Percentiles rank a stretch among this genome's conserved stretches.
These are phyloP conservation scores for Bryoerythrophyllum caledonicum DNA, from an alignment of 225 moss, liverwort and hornwort genomes.

Conservation along the genomic window DNA sequence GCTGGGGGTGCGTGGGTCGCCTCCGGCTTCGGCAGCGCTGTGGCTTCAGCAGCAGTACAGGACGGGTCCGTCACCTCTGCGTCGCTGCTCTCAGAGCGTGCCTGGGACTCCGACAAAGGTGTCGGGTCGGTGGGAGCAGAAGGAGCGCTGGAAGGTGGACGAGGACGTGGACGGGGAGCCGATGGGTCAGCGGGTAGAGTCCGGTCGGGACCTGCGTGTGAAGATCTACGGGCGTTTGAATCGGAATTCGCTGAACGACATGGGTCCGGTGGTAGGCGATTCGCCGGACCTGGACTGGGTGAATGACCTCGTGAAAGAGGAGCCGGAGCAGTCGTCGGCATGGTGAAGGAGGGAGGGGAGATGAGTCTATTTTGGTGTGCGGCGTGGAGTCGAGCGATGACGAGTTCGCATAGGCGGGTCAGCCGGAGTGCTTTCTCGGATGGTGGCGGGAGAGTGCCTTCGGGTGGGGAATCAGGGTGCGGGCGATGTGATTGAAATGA, in stretches of 20 bases:
- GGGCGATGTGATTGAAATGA: conserved; percentile 13
- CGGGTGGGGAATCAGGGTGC: conserved; percentile 4
- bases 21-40: conserved; percentile 53
- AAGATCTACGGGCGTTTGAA: conserved; percentile 92
- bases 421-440: conserved; percentile 21
- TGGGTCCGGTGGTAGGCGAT: conserved; percentile 44
- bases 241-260: conserved; percentile 66
- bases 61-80: conserved; percentile 87
- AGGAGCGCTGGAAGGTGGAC: conserved; percentile 75
- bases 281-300: conserved; percentile 92
- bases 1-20: conserved; percentile 54
- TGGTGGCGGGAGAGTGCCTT: not conserved
- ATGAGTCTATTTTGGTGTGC: not conserved
- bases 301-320: conserved; percentile 86
- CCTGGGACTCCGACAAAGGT: conserved; percentile 88
- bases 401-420: not conserved
- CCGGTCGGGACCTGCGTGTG: conserved; percentile 84
- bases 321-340: conserved; percentile 50
- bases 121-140: conserved; percentile 69
- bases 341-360: conserved; percentile 36
- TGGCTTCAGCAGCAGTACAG: conserved; percentile 74
- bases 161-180: conserved; percentile 78
- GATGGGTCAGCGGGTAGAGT: conserved; percentile 85
- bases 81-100: conserved; percentile 93
- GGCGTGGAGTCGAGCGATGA: not conserved